phyloP scores from a whole-genome alignment of 2,329 filamentous ascomycete genomes.

The Penicillium hordei region DNA sequence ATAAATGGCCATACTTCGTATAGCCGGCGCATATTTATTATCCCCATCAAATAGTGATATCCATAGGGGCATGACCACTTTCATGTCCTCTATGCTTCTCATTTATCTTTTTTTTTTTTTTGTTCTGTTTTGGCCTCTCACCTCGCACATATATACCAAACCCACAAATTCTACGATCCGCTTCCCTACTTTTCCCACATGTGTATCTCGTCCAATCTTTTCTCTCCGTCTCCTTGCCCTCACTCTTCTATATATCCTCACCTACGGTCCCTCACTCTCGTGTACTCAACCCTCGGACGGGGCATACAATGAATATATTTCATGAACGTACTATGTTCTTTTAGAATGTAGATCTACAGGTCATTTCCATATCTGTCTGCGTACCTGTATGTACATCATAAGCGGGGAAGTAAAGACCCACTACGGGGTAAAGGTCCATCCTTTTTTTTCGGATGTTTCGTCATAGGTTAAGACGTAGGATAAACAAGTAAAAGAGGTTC shows the following conservation, averaged over 20 bases:
- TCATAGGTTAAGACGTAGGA: background rate
- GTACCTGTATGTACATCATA: conserved; percentile 2
- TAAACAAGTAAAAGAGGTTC: background rate
- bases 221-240: conserved; percentile 2
- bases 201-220: conserved; percentile 20
- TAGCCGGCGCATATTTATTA: conserved; percentile 28
- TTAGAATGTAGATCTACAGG: background rate
- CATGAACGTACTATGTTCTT: conserved; percentile 12
- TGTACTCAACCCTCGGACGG: conserved; percentile 22
- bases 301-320: conserved; percentile 27
- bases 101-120: conserved; percentile 8
- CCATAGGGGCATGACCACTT: background rate
- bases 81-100: conserved; percentile 6
- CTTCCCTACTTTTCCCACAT: conserved; percentile 10
- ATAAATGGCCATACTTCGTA: conserved; percentile 22
- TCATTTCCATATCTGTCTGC: background rate
- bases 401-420: conserved; percentile 1
- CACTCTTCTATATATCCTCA: conserved; percentile 8
- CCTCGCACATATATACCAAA: conserved; percentile 26
- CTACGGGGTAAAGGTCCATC: background rate
- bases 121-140: conserved; percentile 2
- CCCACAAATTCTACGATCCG: conserved; percentile 14
- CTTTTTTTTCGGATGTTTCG: background rate
- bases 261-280: conserved; percentile 14
- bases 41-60: conserved; percentile 14